Conservation (phyloP, 2,329 filamentous ascomycete genomes). For the Apiospora hydei region DNA sequence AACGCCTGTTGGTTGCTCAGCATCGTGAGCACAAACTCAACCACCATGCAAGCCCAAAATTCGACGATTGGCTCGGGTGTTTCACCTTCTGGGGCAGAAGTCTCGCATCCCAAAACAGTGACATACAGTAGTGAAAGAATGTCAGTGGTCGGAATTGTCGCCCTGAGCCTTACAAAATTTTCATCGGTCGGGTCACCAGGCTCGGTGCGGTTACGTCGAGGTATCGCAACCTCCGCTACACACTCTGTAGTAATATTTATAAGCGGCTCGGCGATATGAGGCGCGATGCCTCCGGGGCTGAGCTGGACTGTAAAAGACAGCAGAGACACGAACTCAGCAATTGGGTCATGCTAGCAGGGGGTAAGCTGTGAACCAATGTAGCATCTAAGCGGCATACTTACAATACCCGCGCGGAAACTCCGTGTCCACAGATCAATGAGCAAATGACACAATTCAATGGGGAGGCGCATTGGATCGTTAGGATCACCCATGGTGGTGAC, state of each 20-base stretch:
- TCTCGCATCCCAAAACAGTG: constrained; percentile 66
- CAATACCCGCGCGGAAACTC: constrained; percentile 66
- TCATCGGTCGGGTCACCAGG: constrained; percentile 56
- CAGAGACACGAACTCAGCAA: constrained; percentile 67
- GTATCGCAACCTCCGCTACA: constrained; percentile 64
- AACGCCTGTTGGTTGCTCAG: constrained; percentile 72
- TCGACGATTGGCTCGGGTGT: constrained; percentile 44
- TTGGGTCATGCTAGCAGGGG: constrained; percentile 57
- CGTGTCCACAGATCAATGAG: constrained; percentile 73
- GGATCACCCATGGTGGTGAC: constrained; percentile 64
- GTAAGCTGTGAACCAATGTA: constrained; percentile 7
- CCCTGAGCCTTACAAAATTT: constrained; percentile 52
- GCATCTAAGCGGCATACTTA: constrained; percentile 36
- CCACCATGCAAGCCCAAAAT: constrained; percentile 74
- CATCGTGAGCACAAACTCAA: constrained; percentile 71
- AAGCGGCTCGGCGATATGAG: constrained; percentile 64
- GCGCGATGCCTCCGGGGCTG: constrained; percentile 57
- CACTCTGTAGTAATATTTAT: constrained; percentile 65
- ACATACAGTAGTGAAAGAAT: constrained; percentile 73
- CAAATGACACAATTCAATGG: constrained; percentile 69
- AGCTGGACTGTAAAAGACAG: constrained; percentile 28
- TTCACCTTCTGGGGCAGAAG: constrained; percentile 39
- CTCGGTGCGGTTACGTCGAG: constrained; percentile 57
- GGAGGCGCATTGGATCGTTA: constrained; percentile 59
- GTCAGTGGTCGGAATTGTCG: constrained; percentile 67